These are phyloP conservation scores for Aphanomyces stellatus DNA, from an alignment of 352 stramenopile species.

Conservation along the genomic window DNA sequence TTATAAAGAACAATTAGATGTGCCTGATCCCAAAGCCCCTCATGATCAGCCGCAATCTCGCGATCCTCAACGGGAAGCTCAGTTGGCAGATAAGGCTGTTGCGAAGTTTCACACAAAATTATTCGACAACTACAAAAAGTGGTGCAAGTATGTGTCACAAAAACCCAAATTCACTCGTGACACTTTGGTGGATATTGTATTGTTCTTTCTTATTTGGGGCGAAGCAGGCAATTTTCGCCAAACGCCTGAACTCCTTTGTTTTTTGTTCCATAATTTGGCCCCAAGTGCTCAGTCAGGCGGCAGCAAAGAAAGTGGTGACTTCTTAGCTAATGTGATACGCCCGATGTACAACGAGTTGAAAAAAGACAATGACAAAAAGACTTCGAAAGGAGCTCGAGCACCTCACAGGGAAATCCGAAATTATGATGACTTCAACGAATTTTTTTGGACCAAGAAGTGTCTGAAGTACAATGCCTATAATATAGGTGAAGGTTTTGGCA, in stretches of 20 bases:
- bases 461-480: conserved; percentile 66
- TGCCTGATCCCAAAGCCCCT: conserved; percentile 17
- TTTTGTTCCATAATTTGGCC: conserved; percentile 70
- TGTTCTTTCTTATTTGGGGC: conserved; percentile 83
- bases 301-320: conserved; percentile 55
- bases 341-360: conserved; percentile 81
- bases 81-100: conserved; percentile 68
- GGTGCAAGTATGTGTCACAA: conserved; percentile 78
- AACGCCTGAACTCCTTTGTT: conserved; percentile 69
- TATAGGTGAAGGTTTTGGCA: conserved; percentile 66
- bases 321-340: conserved; percentile 62
- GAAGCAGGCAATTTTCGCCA: conserved; percentile 82
- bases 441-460: conserved; percentile 85
- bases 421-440: conserved; percentile 87
- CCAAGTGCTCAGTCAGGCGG: conserved; percentile 51
- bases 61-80: conserved; percentile 58
- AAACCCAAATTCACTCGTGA: conserved; percentile 76
- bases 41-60: conserved; percentile 30
- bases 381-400: conserved; percentile 60
- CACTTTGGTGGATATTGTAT: conserved; percentile 58
- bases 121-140: conserved; percentile 84
- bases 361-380: conserved; percentile 86
- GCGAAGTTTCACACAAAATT: conserved; percentile 67
- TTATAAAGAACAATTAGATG: conserved; percentile 34
- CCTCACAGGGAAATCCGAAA: conserved; percentile 70